These are phyloP conservation scores for Zygnema cylindricum DNA, from an alignment of 139 green algal species.

Conservation along the genomic window DNA sequence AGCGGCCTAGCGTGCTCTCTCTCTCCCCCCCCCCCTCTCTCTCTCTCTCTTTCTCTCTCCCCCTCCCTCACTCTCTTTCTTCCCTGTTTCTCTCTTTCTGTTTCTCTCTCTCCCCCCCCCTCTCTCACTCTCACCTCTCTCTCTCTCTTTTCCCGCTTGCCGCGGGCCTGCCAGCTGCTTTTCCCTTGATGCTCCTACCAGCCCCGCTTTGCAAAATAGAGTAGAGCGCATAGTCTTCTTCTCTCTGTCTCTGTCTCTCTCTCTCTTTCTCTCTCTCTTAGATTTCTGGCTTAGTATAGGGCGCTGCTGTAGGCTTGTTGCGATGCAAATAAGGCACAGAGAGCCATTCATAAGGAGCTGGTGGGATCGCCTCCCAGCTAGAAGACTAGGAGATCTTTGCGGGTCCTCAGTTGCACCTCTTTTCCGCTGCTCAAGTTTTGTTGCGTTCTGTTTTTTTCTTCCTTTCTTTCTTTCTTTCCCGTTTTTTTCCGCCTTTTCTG, in stretches of 20 bases:
- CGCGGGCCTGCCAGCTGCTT: neutral
- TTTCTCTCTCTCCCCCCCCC: neutral
- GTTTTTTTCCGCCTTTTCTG: neutral
- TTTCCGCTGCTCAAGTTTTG: neutral
- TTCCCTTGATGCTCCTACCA: neutral
- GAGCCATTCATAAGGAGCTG: neutral
- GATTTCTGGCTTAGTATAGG: neutral
- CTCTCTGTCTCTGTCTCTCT: too few relatives aligned
- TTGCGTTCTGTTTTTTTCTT: neutral
- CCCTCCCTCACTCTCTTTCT: too few relatives aligned
- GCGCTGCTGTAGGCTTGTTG: too few relatives aligned
- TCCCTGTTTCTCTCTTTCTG: neutral
- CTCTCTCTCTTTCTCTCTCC: neutral
- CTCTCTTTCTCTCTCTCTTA: too few relatives aligned
- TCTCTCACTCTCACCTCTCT: too few relatives aligned
- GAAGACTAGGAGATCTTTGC: neutral
- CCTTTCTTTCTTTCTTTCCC: neutral
- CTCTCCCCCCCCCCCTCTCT: neutral
- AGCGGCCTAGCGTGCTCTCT: slow-evolving; percentile 1
- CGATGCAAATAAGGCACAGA: neutral
- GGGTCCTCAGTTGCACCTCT: too few relatives aligned
- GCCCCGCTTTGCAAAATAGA: neutral
- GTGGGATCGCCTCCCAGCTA: neutral
- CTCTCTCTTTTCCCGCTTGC: neutral
- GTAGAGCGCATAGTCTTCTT: neutral